Conservation (phyloP, 108 stramenopile genomes). For the Skeletonema menzelii region DNA sequence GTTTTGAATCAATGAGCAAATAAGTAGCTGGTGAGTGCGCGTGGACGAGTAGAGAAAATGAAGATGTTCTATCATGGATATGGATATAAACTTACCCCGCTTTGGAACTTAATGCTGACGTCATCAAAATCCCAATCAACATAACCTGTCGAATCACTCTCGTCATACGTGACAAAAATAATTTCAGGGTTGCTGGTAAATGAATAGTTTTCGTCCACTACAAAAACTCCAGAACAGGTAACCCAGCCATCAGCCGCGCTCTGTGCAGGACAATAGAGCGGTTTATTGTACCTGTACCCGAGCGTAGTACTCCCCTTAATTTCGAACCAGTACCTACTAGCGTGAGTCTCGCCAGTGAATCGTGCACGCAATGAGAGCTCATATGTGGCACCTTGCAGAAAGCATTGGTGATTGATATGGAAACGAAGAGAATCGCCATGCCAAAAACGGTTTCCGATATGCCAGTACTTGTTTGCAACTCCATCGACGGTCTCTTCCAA, state of each 20-base stretch:
- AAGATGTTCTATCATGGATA: neutral
- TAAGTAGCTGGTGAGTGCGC: neutral
- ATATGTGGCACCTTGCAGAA: slow-evolving; percentile 30
- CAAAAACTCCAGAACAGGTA: slow-evolving; percentile 26
- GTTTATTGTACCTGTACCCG: slow-evolving; percentile 10
- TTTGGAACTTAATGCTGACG: slow-evolving; percentile 35
- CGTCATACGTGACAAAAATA: slow-evolving; percentile 1
- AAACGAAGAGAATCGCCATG: neutral
- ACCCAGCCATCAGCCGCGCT: slow-evolving; percentile 29
- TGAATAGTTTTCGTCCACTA: slow-evolving; percentile 11
- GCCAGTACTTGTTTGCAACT: slow-evolving; percentile 40
- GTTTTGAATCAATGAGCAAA: no score
- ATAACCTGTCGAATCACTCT: slow-evolving; percentile 11
- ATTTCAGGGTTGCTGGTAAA: neutral
- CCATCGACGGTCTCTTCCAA: slow-evolving; percentile 26
- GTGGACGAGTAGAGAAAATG: neutral
- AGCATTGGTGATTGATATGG: slow-evolving; percentile 26
- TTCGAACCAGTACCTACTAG: slow-evolving; percentile 15
- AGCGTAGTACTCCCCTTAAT: neutral
- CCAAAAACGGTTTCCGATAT: slow-evolving; percentile 13
- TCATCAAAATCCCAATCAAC: slow-evolving; percentile 43
- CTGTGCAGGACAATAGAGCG: slow-evolving; percentile 16
- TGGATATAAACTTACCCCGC: slow-evolving; percentile 28
- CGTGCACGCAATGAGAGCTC: slow-evolving; percentile 23
- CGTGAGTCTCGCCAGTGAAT: neutral